Base-by-base conservation (phyloP, 768 basidiomycete genomes). In the Pleurotus ostreatus region DNA sequence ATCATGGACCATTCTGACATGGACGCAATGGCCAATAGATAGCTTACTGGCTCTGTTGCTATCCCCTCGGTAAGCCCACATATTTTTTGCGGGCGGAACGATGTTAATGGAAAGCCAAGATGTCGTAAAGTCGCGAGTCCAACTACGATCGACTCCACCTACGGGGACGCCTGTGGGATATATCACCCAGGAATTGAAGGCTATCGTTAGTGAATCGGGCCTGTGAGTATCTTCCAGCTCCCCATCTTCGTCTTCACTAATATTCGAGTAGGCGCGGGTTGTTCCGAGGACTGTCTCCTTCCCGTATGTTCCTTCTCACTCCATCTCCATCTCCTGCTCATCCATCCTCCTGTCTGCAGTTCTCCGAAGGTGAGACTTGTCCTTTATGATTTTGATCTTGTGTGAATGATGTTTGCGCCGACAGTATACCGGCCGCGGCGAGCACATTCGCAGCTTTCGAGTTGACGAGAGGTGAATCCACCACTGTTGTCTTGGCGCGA, bases 21-120 rank as follows among this genome's bases (percentile, higher is more conserved):
- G 23, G 1, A 25, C 15, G 59, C 57, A 13, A 34, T 16, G 20
- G 23, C 5, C 4, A 20, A 22, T 47, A 93, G 78, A 82, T 96
- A 39, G 86, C 85, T 0, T 98, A 99, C 65, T 99, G 97, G 97
- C 77, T 97, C 1, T 82, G 92, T 1, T 94, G 88, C 65, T 98
- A 96, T 68, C 96, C 94, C 0, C 75, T 96, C 4, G 89, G 88
- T 88, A 49, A 6, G 67, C 55, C 16, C 23, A 5, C 20, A 15
- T 13, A 12, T 46, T 12, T 11, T 9, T 9, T 2, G 8, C 9
- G 9, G 30, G 11, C 30, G 2, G 30, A 34, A 34, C 8, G 3
- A 34, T 34, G 12, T 44, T 22, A 0, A 44, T 44, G n/a, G 41
- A 22, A 5, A 16, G 18, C 9, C 8, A 38, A 89, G 94, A 98